Evolutionary conservation across 495 filamentous ascomycete genomes (phyloP).

Genomic region (Neurospora africana): DNA sequence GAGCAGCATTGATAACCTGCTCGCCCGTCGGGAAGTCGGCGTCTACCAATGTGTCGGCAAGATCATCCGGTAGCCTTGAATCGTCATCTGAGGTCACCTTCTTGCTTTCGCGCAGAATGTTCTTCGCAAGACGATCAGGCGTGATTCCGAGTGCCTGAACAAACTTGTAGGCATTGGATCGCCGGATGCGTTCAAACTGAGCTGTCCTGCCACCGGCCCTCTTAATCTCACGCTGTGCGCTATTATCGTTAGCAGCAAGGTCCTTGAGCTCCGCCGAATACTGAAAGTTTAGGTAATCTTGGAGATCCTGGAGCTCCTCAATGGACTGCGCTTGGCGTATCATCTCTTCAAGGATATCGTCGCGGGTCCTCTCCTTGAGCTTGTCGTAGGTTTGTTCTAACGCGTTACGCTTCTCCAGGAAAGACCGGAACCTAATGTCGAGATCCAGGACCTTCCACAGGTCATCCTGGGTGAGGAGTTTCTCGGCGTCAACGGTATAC

Average conservation of each 20-base stretch:
- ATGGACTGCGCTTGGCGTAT: constrained; percentile 63
- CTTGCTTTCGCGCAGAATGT: constrained; percentile 64
- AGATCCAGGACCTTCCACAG: constrained; percentile 90
- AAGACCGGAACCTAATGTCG: constrained; percentile 84
- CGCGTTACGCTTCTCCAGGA: constrained; percentile 78
- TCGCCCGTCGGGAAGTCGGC: constrained; percentile 67
- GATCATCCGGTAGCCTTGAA: constrained; percentile 59
- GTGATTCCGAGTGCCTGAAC: constrained; percentile 87
- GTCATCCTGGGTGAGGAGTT: constrained; percentile 83
- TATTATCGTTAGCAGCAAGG: constrained; percentile 48
- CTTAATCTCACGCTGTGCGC: constrained; percentile 38
- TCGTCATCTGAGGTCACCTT: constrained; percentile 80
- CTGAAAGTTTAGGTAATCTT: constrained; percentile 94
- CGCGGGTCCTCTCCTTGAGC: constrained; percentile 47
- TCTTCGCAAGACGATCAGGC: constrained; percentile 75
- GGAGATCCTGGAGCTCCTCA: constrained; percentile 91
- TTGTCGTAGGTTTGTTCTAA: constrained; percentile 69
- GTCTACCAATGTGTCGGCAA: constrained; percentile 66
- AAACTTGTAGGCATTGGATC: constrained; percentile 64
- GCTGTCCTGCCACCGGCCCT: constrained; percentile 68
- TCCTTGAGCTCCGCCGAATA: constrained; percentile 78
- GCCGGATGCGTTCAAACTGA: constrained; percentile 73
- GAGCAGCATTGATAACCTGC: constrained; percentile 65
- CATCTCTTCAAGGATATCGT: constrained; percentile 68
- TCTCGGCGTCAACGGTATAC: constrained; percentile 69